These are phyloP conservation scores for Dipteronia sinensis DNA, from an alignment of 345 rosid species.

Conservation along the genomic window DNA sequence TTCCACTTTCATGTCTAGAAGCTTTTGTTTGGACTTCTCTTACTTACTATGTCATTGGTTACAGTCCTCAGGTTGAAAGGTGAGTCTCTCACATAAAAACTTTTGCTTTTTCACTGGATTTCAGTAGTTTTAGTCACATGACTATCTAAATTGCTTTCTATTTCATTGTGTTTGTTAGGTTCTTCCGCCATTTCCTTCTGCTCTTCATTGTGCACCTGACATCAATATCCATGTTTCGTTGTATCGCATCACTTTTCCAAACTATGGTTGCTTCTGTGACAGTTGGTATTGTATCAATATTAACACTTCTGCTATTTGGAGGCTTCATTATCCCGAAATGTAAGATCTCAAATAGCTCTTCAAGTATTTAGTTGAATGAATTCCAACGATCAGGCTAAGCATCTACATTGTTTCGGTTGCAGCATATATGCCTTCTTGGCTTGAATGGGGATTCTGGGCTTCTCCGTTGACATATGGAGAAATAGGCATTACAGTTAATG, in stretches of 20 bases:
- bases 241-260: not conserved
- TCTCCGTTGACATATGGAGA: conserved; percentile 5
- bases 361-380: not conserved
- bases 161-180: not conserved
- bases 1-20: conserved; percentile 6
- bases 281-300: not conserved
- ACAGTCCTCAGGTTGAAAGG: not conserved
- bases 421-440: not conserved
- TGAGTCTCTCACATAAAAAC: not conserved
- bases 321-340: not conserved
- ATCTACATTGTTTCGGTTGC: not conserved
- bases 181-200: conserved; percentile 4
- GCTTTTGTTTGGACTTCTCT: not conserved
- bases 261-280: not conserved
- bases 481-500: not conserved
- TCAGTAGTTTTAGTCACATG: not conserved
- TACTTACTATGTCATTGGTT: conserved; percentile 10
- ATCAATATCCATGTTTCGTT: conserved; percentile 8
- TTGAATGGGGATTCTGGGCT: conserved; percentile 7
- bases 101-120: not conserved
- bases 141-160: not conserved
- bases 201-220: not conserved
- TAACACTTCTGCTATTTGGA: not conserved
- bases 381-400: not conserved
- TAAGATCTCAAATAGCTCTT: not conserved